Evolutionary conservation across 2,329 filamentous ascomycete species (phyloP).

Genomic region (Beauveria medogensis): DNA sequence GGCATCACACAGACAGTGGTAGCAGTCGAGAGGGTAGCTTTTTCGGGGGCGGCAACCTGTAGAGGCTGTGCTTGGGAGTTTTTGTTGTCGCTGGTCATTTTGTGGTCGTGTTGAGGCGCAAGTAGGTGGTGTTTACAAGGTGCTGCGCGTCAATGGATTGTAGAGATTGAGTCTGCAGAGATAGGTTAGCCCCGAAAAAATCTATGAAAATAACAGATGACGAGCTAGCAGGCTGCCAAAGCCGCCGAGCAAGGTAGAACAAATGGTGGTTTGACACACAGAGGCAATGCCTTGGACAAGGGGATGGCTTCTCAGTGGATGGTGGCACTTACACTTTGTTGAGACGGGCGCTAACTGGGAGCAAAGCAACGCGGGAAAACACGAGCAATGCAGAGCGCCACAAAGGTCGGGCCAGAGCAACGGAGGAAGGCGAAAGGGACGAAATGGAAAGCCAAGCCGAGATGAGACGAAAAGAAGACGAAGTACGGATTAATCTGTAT

Average conservation of each 20-base stretch:
- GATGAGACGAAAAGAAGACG: background rate
- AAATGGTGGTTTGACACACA: background rate
- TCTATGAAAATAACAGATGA: background rate
- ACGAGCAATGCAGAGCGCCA: background rate
- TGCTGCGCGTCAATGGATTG: background rate
- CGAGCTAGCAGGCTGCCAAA: background rate
- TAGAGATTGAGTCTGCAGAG: background rate
- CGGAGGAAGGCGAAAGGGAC: constrained; percentile 2
- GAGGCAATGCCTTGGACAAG: background rate
- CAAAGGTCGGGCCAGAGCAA: background rate
- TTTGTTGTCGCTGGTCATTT: constrained; percentile 21
- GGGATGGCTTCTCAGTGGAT: background rate
- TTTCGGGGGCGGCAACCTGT: constrained; percentile 21
- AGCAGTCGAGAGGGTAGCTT: constrained; percentile 21
- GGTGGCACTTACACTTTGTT: constrained; percentile 8
- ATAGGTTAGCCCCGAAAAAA: background rate
- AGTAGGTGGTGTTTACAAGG: background rate
- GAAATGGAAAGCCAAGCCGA: constrained; percentile 2
- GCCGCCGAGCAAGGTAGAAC: background rate
- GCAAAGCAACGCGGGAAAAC: background rate
- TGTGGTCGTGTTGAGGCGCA: constrained; percentile 9
- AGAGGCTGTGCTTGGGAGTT: constrained; percentile 15
- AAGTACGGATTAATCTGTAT: background rate
- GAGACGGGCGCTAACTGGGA: background rate
- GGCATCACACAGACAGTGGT: constrained; percentile 17